Percentiles rank a stretch among this genome's conserved stretches.
Evolutionary conservation across 2,329 filamentous ascomycete genomes (phyloP).

Genomic region (Orbilia quercus): DNA sequence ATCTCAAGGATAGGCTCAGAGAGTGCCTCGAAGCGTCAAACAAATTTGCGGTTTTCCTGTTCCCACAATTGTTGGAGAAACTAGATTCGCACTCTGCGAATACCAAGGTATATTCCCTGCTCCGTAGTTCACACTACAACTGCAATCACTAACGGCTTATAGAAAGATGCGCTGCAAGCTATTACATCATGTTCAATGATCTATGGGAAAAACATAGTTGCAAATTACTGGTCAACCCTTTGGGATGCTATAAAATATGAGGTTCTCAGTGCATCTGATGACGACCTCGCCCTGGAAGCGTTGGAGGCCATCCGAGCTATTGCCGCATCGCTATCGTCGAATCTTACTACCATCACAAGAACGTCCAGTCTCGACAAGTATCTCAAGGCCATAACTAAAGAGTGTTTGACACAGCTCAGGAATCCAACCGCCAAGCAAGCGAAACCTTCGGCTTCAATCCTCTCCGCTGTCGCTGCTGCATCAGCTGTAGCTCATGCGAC

Average conservation of each 20-base stretch:
- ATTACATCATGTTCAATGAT: conserved; percentile 71
- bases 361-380: conserved; percentile 67
- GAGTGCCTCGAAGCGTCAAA: conserved; percentile 73
- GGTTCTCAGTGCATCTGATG: conserved; percentile 73
- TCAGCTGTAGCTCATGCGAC: conserved; percentile 69
- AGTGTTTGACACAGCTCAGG: conserved; percentile 75
- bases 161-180: conserved; percentile 74
- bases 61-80: conserved; percentile 76
- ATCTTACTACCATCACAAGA: conserved; percentile 62
- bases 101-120: conserved; percentile 68
- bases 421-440: conserved; percentile 77
- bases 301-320: conserved; percentile 69
- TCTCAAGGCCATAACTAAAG: conserved; percentile 72
- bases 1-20: conserved; percentile 73
- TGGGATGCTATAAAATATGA: conserved; percentile 78
- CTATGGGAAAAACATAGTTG: conserved; percentile 71
- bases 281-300: conserved; percentile 72
- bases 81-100: conserved; percentile 76
- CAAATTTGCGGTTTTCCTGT: conserved; percentile 74
- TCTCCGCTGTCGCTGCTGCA: conserved; percentile 69
- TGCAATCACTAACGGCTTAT: conserved; percentile 20
- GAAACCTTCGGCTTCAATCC: conserved; percentile 72
- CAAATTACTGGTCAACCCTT: conserved; percentile 72
- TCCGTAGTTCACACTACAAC: neutral
- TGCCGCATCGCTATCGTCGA: conserved; percentile 68